Conservation (phyloP, 2,329 filamentous ascomycete genomes). For the Trichoderma citrinoviride region DNA sequence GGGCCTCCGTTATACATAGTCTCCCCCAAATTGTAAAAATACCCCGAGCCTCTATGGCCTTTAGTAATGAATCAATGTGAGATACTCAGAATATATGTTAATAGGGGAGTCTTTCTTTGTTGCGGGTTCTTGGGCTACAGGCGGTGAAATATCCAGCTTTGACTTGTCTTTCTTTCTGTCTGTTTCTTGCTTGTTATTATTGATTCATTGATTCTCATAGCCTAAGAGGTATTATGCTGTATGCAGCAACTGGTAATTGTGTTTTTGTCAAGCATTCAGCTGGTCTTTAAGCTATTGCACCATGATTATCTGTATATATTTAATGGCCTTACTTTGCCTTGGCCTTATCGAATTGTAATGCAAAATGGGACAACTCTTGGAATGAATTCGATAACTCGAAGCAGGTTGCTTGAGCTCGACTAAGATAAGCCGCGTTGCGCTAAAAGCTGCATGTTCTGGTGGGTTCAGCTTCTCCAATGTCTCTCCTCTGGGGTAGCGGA, state of each 20-base stretch:
- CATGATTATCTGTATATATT: not conserved
- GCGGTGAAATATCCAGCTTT: not conserved
- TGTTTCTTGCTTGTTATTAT: not conserved
- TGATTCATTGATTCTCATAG: not conserved
- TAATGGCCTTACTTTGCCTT: not conserved
- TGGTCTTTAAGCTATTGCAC: not conserved
- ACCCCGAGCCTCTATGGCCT: slow-evolving; percentile 22
- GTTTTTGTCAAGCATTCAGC: not conserved
- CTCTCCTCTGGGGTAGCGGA: slow-evolving; percentile 29
- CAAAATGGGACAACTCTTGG: not conserved
- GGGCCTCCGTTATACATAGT: slow-evolving; percentile 34
- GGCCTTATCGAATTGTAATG: not conserved
- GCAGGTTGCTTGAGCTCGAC: no score
- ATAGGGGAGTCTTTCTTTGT: not conserved
- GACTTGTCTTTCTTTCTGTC: not conserved
- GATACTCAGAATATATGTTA: slow-evolving; percentile 18
- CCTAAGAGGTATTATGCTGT: not conserved
- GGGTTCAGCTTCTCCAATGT: not conserved
- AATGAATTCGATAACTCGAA: slow-evolving; percentile 5
- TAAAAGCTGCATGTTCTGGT: not conserved
- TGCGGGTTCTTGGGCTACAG: slow-evolving; percentile 1
- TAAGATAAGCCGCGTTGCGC: not conserved
- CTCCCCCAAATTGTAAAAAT: slow-evolving; percentile 35
- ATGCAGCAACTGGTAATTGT: not conserved
- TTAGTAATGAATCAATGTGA: slow-evolving; percentile 23